Evolutionary conservation across 106 monocot genomes (phyloP).

Genomic region (Platanthera guangdongensis): DNA sequence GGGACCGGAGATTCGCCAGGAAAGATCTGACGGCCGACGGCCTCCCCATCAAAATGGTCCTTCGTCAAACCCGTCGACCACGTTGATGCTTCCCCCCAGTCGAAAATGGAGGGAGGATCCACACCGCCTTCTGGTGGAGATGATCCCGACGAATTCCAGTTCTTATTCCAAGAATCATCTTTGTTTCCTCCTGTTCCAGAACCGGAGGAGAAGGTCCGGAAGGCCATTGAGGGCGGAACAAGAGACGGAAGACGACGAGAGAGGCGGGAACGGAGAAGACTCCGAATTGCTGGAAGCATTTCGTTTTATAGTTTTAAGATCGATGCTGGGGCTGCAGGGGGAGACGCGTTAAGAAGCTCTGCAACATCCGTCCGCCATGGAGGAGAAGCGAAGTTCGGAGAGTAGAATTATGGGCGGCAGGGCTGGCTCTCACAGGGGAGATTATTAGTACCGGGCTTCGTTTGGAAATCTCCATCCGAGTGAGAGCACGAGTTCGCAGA

Average conservation of each 20-base stretch:
- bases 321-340: background rate
- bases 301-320: background rate
- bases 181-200: slow-evolving; percentile 11
- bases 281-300: slow-evolving; percentile 4
- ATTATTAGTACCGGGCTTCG: too few relatives aligned
- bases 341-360: background rate
- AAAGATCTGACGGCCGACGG: slow-evolving; percentile 31
- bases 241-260: slow-evolving; percentile 8
- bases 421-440: background rate
- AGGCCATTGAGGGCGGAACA: slow-evolving; percentile 9
- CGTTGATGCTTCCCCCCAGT: slow-evolving; percentile 62
- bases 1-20: background rate
- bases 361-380: background rate
- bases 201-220: slow-evolving; percentile 16
- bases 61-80: slow-evolving; percentile 81
- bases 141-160: slow-evolving; percentile 15
- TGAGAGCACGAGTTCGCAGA: too few relatives aligned
- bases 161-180: slow-evolving; percentile 11
- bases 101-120: slow-evolving; percentile 14
- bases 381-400: background rate
- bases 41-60: slow-evolving; percentile 73
- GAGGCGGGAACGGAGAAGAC: slow-evolving; percentile 12
- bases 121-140: background rate
- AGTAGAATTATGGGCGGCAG: background rate
- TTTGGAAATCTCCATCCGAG: too few relatives aligned